Conservation (phyloP, 192 early-diverging fungal genomes). For the Spinellus fusiger region DNA sequence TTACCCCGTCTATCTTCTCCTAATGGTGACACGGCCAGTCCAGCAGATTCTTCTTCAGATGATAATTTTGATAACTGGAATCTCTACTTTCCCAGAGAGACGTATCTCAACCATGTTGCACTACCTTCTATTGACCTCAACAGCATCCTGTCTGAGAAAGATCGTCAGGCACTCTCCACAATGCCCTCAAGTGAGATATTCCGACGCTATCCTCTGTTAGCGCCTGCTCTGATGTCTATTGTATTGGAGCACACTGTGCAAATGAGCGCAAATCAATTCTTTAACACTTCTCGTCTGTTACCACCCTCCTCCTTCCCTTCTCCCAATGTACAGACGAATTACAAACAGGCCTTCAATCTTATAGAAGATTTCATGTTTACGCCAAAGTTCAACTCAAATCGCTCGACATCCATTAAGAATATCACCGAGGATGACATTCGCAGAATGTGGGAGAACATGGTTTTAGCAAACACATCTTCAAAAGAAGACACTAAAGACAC, state of each 20-base stretch:
- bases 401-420: no score
- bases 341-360: no score
- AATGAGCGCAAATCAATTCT: conserved; percentile 8
- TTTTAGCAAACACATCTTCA: no score
- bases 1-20: neutral
- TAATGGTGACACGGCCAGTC: neutral
- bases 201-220: conserved; percentile 13
- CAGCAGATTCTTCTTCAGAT: neutral
- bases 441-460: no score
- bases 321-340: no score
- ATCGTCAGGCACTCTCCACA: neutral
- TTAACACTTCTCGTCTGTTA: neutral
- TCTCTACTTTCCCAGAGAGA: neutral
- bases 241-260: conserved; percentile 10
- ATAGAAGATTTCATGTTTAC: no score
- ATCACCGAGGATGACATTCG: no score
- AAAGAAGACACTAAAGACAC: no score
- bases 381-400: no score
- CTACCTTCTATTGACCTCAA: conserved; percentile 16
- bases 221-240: conserved; percentile 24
- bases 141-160: neutral
- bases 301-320: neutral
- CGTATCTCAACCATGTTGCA: conserved; percentile 14
- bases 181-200: neutral
- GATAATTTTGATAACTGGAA: conserved; percentile 1